Conservation (phyloP, 495 filamentous ascomycete species). For the Elasticomyces elasticus region DNA sequence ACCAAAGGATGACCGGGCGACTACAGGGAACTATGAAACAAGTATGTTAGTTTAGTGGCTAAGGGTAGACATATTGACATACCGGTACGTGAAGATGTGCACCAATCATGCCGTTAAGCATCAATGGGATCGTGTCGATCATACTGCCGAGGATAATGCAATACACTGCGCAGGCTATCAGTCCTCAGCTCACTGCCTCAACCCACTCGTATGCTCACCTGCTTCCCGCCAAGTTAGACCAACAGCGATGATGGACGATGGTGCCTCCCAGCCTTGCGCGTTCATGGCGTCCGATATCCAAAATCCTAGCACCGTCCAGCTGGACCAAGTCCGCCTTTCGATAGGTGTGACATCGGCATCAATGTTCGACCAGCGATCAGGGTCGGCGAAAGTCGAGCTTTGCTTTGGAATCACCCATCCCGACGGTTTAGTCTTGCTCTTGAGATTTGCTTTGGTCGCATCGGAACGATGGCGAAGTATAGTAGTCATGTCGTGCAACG, state of each 20-base stretch:
- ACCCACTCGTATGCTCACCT: no score
- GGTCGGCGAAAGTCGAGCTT: slow-evolving; percentile 31
- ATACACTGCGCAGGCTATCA: no score
- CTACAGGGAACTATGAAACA: slow-evolving; percentile 65
- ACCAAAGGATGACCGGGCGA: slow-evolving; percentile 56
- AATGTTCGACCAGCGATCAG: slow-evolving; percentile 32
- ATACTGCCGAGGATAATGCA: slow-evolving; percentile 10
- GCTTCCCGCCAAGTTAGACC: slow-evolving; percentile 43
- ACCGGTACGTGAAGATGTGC: slow-evolving; percentile 34
- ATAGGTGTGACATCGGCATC: slow-evolving; percentile 32
- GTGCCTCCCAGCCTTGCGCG: slow-evolving; percentile 11
- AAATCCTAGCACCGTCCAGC: slow-evolving; percentile 15
- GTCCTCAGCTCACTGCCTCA: no score
- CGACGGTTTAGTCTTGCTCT: slow-evolving; percentile 1
- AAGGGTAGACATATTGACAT: no score
- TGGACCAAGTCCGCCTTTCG: slow-evolving; percentile 41
- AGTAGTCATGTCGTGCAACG: slow-evolving; percentile 5
- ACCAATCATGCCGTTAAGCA: slow-evolving; percentile 32
- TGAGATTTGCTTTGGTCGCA: slow-evolving; percentile 1
- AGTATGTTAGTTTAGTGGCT: no score
- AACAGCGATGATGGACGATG: slow-evolving; percentile 36
- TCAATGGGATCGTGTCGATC: slow-evolving; percentile 7
- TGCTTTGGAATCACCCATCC: slow-evolving; percentile 37
- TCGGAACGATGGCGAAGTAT: not conserved
- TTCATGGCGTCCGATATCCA: slow-evolving; percentile 19